Base-by-base conservation (phyloP, 2,329 filamentous ascomycete genomes). In the Parastagonospora nodorum region DNA sequence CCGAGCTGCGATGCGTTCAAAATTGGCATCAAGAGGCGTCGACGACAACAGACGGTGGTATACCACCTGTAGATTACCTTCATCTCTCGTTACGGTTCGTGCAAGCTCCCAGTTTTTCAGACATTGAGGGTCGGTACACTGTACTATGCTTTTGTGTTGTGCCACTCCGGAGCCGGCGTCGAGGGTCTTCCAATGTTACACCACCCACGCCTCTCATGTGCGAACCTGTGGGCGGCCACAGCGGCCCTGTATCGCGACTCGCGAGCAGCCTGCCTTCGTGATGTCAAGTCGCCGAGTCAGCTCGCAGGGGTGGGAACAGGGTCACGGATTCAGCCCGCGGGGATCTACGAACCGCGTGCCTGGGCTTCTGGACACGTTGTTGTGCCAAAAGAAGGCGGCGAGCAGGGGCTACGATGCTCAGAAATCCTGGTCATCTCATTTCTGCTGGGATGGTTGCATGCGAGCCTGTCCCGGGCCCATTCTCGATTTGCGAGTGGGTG, bases 311-410 rank as follows among this genome's bases (percentile, higher is more conserved):
- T 40, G 41, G 45, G 45, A 49, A 53, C 57, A 60, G 49, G 55
- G 51, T 51, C 57, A 52, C 67, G 68, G 67, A 66, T 63, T 68
- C 62, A 59, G 66, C 63, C 66, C 68, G 37, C 36, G 44, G 64
- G 63, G 69, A 73, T 73, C 70, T 69, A 64, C 68, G 64, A 73
- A 72, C 68, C 64, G 63, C 19, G 63, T 68, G 64, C 65, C 63
- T 63, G 64, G 63, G 63, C 63, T 57, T 64, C 57, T 62, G 57
- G 57, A 67, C 65, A 69, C 68, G 66, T 68, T 68, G 63, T 66
- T 61, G 64, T 68, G 63, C 63, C 64, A 70, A 66, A 70, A 68
- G 62, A 64, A 66, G 63, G 49, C 45, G 51, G 55, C 47, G 35
- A 37, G 14, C 58, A 48, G 60, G 68, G 65, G 54, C 53, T n/a